Evolutionary conservation across 2,329 filamentous ascomycete genomes (phyloP).

Genomic region (Fusarium temperatum): DNA sequence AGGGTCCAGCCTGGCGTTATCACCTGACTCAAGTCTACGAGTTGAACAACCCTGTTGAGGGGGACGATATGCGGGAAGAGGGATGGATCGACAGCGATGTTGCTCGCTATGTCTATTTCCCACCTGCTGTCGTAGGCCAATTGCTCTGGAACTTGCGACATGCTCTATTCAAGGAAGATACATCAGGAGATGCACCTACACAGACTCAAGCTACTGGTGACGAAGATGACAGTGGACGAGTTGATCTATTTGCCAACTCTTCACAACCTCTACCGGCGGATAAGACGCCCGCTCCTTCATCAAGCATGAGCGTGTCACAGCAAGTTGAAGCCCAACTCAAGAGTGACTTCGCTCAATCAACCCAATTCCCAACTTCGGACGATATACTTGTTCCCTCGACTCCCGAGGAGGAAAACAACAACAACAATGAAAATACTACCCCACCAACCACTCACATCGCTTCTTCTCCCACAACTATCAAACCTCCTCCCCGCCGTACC

Average conservation of each 20-base stretch:
- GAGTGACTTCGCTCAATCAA: conserved; percentile 55
- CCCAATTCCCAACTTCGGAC: conserved; percentile 45
- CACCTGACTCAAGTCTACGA: conserved; percentile 62
- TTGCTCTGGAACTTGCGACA: conserved; percentile 67
- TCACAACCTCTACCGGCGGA: conserved; percentile 17
- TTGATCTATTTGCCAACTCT: conserved; percentile 35
- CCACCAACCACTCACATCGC: conserved; percentile 22
- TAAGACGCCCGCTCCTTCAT: conserved; percentile 31
- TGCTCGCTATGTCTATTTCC: conserved; percentile 62
- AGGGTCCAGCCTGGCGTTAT: conserved; percentile 42
- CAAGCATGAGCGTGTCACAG: conserved; percentile 56
- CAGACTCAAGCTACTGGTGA: conserved; percentile 14
- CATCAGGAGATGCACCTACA: conserved; percentile 33
- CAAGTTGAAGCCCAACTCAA: conserved; percentile 62
- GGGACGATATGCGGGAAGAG: conserved; percentile 61
- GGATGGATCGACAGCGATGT: conserved; percentile 63
- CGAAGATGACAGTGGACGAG: conserved; percentile 24
- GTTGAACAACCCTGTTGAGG: conserved; percentile 66
- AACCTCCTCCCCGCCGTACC: conserved; percentile 26
- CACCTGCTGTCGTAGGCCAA: conserved; percentile 65
- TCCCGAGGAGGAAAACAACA: conserved; percentile 33
- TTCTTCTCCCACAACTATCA: conserved; percentile 24
- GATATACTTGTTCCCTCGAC: conserved; percentile 49
- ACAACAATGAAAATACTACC: conserved; percentile 11
- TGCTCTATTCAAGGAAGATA: conserved; percentile 52